Base-by-base conservation (phyloP, 2,329 filamentous ascomycete species). In the Dendryphion nanum region DNA sequence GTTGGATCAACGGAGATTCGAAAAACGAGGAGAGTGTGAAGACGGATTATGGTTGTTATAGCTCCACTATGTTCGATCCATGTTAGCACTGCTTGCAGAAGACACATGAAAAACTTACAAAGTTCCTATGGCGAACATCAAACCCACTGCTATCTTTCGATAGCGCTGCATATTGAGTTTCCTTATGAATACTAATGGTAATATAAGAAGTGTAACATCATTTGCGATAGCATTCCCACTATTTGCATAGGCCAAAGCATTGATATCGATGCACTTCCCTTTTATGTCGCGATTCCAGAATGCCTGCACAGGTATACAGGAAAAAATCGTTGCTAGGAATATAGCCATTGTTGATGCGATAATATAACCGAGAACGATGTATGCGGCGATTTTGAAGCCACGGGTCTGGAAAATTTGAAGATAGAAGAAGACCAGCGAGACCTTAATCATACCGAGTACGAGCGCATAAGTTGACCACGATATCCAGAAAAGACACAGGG, bases 261-360 rank as follows among this genome's bases (percentile, higher is more conserved):
- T 49, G 4, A 55, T 42, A 16, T 56, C 40, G 17, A 55, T 35
- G 28, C 56, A 60, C 30, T 48, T 50, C 6, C 48, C 57, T 7
- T 51, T 48, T 30, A 53, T 33, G 23, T 58, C 50, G 13, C 55
- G 48, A 30, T 61, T 42, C 58, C 58, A 61, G 24, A 55, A 62
- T 1, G 48, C 47, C 2, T 33, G 21, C 1, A 59, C 40, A 1
- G 58, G 58, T 1, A 21, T 51, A 42, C 57, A 62, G 4, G 43
- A 39, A 29, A 59, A 54, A 16, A 59, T 40, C 0, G 50, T 49
- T 6, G 57, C 15, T 20, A 55, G 38, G 28, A 53, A 45, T 6
- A 55, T 48, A 0, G 44, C 26, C 4, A 48, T 4, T 8, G 44
- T 48, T 30, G 45, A 55, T 20, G 47, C 20, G n/a, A 46, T 29